Percentiles rank a stretch among this genome's conserved stretches.
Evolutionary conservation across 768 basidiomycete genomes (phyloP).

Genomic region (Coprinellus micaceus): DNA sequence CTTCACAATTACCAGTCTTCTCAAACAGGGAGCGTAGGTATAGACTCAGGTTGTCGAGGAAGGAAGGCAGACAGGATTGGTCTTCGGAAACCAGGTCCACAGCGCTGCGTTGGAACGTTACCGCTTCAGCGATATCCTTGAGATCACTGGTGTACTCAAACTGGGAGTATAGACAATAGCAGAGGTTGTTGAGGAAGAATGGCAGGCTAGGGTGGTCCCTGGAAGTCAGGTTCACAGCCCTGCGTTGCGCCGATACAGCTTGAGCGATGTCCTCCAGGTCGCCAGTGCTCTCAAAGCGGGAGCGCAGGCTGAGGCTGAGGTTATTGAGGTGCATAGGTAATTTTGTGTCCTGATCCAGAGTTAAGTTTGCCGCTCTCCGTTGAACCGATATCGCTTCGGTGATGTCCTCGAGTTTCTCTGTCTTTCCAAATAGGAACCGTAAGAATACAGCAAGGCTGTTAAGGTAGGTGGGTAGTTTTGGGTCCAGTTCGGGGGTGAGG

Average conservation of each 20-base stretch:
- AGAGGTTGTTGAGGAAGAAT: neutral
- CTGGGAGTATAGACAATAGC: neutral
- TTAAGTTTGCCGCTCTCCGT: neutral
- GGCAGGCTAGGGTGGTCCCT: neutral
- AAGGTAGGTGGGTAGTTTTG: slow-evolving; percentile 11
- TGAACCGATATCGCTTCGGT: neutral
- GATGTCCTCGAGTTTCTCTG: too few relatives aligned
- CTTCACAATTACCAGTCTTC: slow-evolving; percentile 8
- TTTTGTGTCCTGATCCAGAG: too few relatives aligned
- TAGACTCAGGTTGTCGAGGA: slow-evolving; percentile 18
- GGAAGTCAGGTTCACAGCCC: neutral
- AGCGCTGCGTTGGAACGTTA: neutral
- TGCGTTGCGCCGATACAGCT: slow-evolving; percentile 4
- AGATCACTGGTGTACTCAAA: neutral
- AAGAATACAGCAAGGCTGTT: slow-evolving; percentile 14
- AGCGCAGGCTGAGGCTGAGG: too few relatives aligned
- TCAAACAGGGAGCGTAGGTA: slow-evolving; percentile 14
- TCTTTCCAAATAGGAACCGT: slow-evolving; percentile 16
- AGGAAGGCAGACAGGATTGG: slow-evolving; percentile 11
- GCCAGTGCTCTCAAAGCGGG: neutral
- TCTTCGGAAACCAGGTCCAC: slow-evolving; percentile 14
- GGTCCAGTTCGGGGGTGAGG: slow-evolving; percentile 17
- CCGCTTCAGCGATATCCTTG: neutral
- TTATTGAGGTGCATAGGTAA: too few relatives aligned
- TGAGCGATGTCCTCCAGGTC: slow-evolving; percentile 11